Evolutionary conservation across 768 basidiomycete species (phyloP), one percentile per base, ranked within the genome.

Genomic region (Pulveroboletus sp.): DNA sequence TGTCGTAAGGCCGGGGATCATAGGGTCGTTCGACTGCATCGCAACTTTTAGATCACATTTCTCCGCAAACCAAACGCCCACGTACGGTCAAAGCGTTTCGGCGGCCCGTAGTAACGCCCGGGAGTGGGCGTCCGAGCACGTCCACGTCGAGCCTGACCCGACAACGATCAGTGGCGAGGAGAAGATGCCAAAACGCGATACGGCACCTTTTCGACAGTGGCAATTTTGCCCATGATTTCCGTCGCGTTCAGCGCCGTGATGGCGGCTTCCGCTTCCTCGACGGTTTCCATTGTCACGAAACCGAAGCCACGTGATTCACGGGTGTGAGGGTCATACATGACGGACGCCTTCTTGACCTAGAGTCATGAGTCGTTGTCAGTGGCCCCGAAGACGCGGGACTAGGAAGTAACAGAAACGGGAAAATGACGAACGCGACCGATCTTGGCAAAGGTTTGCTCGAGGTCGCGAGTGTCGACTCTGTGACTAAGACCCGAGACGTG

Each of bases 51-150:
- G 38, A 12, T 26, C 6, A 17, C 13, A 13, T n/a, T 6, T 27
- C 16, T 11, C 31, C 7, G 31, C 11, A 10, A 51, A 43, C 47
- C 22, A 50, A 19, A 43, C 22, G n/a, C 14, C 43, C 26, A 68
- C 78, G 50, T 59, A 85, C 85, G 67, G 53, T 86, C 84, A 51
- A 74, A 71, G 32, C 89, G 79, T 72, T 94, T 93, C 37, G 93
- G 90, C 40, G 93, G 91, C 0, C 93, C 94, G 54, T 89, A 91
- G 78, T 99, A 99, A 45, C 87, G 74, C 23, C 95, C 95, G 4
- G 95, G 95, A 6, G 95, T 99, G 3, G 95, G 89, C 12, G 92
- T 89, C 56, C 92, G 78, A 16, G 91, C 92, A 53, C 92, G 85
- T 48, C 87, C 92, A 57, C 91, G 86, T 43, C 91, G 87, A 56